A percentile compares a stretch with the other conserved stretches of the same genome.
phyloP scores from a whole-genome alignment of 139 green algal species.

The Monoraphidium neglectum region DNA sequence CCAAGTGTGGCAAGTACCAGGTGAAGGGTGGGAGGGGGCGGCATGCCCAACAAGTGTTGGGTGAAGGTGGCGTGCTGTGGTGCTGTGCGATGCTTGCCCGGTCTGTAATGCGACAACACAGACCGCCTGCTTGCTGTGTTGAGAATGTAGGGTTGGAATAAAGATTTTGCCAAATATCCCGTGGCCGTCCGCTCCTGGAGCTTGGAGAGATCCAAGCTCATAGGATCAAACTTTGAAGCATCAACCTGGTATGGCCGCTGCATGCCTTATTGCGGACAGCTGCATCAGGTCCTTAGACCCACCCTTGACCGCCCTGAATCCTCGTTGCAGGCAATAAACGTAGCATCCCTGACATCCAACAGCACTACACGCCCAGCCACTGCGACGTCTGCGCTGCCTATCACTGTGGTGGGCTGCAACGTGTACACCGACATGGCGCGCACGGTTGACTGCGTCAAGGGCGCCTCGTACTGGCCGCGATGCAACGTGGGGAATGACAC shows the following conservation, averaged over 20 bases:
- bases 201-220: background rate
- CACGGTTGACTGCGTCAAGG: conserved; percentile 11
- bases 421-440: conserved; percentile 5
- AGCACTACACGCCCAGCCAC: background rate
- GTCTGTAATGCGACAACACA: too few species aligned
- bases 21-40: background rate
- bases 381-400: background rate
- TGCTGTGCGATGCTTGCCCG: too few species aligned
- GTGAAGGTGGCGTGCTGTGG: too few species aligned
- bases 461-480: conserved; percentile 8
- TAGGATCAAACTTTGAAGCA: background rate
- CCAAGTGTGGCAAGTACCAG: conserved; percentile 12
- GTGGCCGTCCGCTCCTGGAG: background rate
- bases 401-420: conserved; percentile 11
- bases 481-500: background rate
- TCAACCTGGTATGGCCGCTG: background rate
- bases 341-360: conserved; percentile 6
- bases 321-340: conserved; percentile 6
- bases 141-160: too few species aligned
- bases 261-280: background rate
- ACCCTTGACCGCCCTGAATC: background rate
- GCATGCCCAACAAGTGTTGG: too few species aligned
- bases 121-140: too few species aligned
- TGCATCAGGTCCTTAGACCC: background rate
- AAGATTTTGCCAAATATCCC: background rate